Evolutionary conservation across 2,329 filamentous ascomycete genomes (phyloP).

Genomic region (Aureobasidium sp.): DNA sequence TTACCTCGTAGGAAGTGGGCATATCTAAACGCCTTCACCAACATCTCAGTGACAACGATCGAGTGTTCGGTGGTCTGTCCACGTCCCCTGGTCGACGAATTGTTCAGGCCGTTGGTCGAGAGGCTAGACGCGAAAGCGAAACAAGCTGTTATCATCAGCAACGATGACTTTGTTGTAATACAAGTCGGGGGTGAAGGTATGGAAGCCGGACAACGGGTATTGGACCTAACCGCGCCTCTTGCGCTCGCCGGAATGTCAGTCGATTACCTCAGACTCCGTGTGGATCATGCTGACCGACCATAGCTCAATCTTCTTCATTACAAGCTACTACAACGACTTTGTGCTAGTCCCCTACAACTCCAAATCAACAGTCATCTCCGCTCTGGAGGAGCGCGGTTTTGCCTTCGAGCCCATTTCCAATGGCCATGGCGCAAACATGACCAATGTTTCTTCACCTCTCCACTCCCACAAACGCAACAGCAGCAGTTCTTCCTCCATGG

Average conservation of each 20-base stretch:
- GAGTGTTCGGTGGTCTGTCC: slow-evolving; percentile 92
- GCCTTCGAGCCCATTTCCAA: slow-evolving; percentile 61
- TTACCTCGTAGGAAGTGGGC: slow-evolving; percentile 34
- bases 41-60: slow-evolving; percentile 83
- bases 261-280: neutral
- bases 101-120: slow-evolving; percentile 65
- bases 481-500: slow-evolving; percentile 35
- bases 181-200: slow-evolving; percentile 84
- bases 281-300: neutral
- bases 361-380: slow-evolving; percentile 63
- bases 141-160: slow-evolving; percentile 58
- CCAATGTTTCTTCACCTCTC: slow-evolving; percentile 47
- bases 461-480: slow-evolving; percentile 40
- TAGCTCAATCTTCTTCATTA: slow-evolving; percentile 93
- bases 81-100: slow-evolving; percentile 58
- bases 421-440: slow-evolving; percentile 37
- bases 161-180: slow-evolving; percentile 78
- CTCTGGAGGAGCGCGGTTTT: slow-evolving; percentile 72
- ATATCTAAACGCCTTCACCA: slow-evolving; percentile 69
- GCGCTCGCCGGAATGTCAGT: slow-evolving; percentile 77
- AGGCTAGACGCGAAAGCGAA: slow-evolving; percentile 44
- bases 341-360: slow-evolving; percentile 78
- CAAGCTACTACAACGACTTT: slow-evolving; percentile 95
- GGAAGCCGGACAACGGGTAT: slow-evolving; percentile 81
- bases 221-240: slow-evolving; percentile 83